Conservation (phyloP, 306 rosid genomes). For the Ceratonia siliqua region DNA sequence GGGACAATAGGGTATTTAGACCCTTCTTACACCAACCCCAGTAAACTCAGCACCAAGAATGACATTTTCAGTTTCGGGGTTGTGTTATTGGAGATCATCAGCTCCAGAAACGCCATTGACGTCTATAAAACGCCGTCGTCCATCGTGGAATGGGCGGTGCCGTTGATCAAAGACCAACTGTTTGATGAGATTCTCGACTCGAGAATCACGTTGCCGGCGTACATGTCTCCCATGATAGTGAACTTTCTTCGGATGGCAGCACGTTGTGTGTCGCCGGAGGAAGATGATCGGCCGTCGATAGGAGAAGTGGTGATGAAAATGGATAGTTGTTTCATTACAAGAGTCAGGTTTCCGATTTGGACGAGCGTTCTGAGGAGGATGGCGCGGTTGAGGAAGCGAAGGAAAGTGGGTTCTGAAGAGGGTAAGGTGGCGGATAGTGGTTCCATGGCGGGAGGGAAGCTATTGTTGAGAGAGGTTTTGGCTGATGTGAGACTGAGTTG, state of each 20-base stretch:
- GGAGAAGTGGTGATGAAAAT: constrained; percentile 40
- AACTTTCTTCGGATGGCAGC: constrained; percentile 32
- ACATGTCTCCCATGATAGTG: constrained; percentile 29
- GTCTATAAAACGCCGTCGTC: constrained; percentile 35
- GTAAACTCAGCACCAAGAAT: constrained; percentile 50
- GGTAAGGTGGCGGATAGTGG: neutral
- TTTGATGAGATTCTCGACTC: constrained; percentile 29
- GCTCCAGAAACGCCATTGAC: constrained; percentile 54
- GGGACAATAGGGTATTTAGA: constrained; percentile 71
- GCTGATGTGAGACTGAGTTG: neutral
- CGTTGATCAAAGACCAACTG: constrained; percentile 24
- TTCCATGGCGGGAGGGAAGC: neutral
- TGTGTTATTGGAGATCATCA: constrained; percentile 53
- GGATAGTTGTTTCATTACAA: constrained; percentile 31
- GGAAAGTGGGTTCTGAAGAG: constrained; percentile 8
- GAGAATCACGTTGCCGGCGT: constrained; percentile 9
- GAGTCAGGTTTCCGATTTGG: constrained; percentile 45
- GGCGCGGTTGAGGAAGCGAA: constrained; percentile 16
- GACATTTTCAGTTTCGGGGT: constrained; percentile 68
- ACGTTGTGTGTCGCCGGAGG: constrained; percentile 45
- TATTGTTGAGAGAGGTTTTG: constrained; percentile 36
- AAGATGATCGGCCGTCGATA: constrained; percentile 46
- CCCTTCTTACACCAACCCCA: constrained; percentile 49
- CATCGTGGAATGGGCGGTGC: constrained; percentile 54
- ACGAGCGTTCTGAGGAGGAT: constrained; percentile 13